Conservation (phyloP, 148 eudicot species). For the Rhododendron vialii region DNA sequence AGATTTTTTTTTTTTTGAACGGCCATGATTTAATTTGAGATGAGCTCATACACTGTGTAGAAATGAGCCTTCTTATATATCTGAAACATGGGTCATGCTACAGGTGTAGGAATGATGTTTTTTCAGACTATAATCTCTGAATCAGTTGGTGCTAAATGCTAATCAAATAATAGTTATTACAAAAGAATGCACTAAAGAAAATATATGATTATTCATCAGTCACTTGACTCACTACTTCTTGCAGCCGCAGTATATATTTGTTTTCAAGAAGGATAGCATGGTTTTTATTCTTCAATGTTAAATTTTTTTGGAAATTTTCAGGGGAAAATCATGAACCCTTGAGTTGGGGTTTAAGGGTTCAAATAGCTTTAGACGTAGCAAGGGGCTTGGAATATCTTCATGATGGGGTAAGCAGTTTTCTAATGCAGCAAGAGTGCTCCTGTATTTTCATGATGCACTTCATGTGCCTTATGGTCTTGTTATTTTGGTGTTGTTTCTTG, state of each 20-base stretch:
- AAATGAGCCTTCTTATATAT: neutral
- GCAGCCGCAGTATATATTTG: neutral
- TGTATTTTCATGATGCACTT: constrained; percentile 38
- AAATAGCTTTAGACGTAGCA: constrained; percentile 83
- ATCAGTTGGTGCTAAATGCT: neutral
- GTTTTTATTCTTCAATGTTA: neutral
- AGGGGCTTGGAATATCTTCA: constrained; percentile 97
- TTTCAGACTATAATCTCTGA: neutral
- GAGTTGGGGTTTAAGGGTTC: constrained; percentile 77
- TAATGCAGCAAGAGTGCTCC: neutral
- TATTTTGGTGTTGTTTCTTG: constrained; percentile 1
- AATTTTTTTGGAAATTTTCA: constrained; percentile 13
- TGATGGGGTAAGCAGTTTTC: constrained; percentile 64
- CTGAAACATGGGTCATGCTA: neutral
- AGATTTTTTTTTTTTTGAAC: too few species aligned
- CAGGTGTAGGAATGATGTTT: neutral
- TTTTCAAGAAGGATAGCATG: neutral
- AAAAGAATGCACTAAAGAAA: neutral
- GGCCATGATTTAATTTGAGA: too few species aligned
- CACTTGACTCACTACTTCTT: neutral
- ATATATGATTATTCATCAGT: neutral
- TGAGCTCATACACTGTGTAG: too few species aligned
- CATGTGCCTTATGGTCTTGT: neutral
- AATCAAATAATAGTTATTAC: neutral
- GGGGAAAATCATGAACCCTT: constrained; percentile 66